Evolutionary conservation across 2,329 filamentous ascomycete species (phyloP).

Genomic region (Fusarium brachygibbosum): DNA sequence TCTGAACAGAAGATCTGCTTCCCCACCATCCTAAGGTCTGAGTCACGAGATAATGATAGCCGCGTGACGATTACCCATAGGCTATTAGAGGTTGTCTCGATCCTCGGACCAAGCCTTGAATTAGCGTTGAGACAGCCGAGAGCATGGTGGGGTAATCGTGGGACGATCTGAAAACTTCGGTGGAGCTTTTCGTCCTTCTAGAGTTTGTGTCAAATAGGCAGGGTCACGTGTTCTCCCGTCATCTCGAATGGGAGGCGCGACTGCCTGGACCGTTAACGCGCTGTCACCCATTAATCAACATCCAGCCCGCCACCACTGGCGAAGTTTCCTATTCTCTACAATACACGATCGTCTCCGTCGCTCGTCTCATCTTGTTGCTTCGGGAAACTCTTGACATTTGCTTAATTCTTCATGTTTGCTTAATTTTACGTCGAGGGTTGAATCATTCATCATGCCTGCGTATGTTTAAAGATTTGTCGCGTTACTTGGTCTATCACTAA

Average conservation of each 20-base stretch:
- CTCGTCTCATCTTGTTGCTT: not conserved
- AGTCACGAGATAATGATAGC: not conserved
- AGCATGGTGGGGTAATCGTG: slow-evolving; percentile 30
- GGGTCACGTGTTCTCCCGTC: slow-evolving; percentile 53
- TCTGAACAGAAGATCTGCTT: not conserved
- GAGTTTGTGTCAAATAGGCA: not conserved
- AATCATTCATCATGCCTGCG: slow-evolving; percentile 59
- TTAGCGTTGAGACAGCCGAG: not conserved
- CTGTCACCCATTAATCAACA: slow-evolving; percentile 30
- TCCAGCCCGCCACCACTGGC: slow-evolving; percentile 23
- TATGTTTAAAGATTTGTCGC: slow-evolving; percentile 50
- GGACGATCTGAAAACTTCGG: slow-evolving; percentile 25
- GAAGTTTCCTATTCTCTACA: slow-evolving; percentile 14
- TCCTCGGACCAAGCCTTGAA: not conserved
- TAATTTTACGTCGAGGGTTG: slow-evolving; percentile 29
- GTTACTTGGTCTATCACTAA: slow-evolving; percentile 32
- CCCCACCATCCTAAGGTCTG: too few relatives aligned
- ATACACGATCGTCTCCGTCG: not conserved
- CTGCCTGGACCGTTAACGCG: slow-evolving; percentile 45
- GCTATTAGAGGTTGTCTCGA: not conserved
- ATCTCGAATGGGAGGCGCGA: slow-evolving; percentile 39
- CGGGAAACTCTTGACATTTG: not conserved
- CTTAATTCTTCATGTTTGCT: slow-evolving; percentile 44
- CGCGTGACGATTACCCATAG: slow-evolving; percentile 6
- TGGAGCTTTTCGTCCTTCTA: slow-evolving; percentile 7